Conservation (phyloP, 306 rosid species). For the Quillaja saponaria region DNA sequence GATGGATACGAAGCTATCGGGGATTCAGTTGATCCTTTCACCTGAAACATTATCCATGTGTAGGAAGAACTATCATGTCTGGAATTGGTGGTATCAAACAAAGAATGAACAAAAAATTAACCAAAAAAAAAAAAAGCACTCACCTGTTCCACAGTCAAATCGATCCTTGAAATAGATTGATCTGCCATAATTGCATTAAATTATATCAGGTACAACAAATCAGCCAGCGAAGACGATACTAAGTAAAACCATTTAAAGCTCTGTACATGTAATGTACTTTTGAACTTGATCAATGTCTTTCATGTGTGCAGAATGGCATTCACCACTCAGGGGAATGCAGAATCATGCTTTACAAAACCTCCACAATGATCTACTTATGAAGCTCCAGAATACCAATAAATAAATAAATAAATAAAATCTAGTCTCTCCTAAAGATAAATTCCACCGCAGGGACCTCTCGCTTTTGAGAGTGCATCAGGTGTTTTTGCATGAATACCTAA, state of each 20-base stretch:
- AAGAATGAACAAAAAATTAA: slow-evolving; percentile 11
- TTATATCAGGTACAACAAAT: slow-evolving; percentile 30
- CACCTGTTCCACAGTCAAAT: slow-evolving; percentile 75
- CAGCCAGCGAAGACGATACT: slow-evolving; percentile 20
- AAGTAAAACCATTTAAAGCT: slow-evolving; percentile 1
- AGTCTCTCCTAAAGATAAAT: background rate
- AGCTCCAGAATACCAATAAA: background rate
- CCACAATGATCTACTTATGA: background rate
- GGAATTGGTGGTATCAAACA: slow-evolving; percentile 12
- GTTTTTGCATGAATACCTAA: too few relatives aligned
- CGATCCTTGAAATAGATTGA: slow-evolving; percentile 66
- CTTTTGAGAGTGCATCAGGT: too few relatives aligned
- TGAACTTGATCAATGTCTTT: slow-evolving; percentile 8
- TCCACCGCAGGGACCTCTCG: too few relatives aligned
- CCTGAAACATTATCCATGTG: slow-evolving; percentile 43
- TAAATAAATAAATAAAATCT: too few relatives aligned
- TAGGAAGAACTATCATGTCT: slow-evolving; percentile 7
- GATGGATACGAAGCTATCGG: slow-evolving; percentile 53
- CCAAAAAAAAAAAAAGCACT: slow-evolving; percentile 23
- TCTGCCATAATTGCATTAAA: slow-evolving; percentile 46
- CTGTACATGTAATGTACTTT: too few relatives aligned
- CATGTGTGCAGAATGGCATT: too few relatives aligned
- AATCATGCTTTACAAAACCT: slow-evolving; percentile 17
- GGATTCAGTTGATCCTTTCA: slow-evolving; percentile 54
- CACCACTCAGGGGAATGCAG: background rate